Base-by-base conservation (phyloP, 495 filamentous ascomycete genomes). In the Neurospora sp. region DNA sequence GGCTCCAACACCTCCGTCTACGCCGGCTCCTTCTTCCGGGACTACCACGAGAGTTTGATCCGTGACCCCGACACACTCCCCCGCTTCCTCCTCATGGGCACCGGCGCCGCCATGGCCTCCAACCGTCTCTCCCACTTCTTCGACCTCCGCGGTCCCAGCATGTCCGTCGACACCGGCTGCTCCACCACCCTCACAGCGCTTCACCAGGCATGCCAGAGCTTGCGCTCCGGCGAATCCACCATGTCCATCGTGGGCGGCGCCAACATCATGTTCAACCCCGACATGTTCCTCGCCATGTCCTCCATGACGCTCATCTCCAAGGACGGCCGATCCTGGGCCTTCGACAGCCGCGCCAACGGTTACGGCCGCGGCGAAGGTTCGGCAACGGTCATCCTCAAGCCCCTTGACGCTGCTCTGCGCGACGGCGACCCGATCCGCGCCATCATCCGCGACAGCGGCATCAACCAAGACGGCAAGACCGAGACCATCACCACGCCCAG, bases 341-440 rank as follows among this genome's bases (percentile, higher is more conserved):
- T 84, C 60, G 89, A 91, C 72, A 81, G 82, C 0, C 72, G 76
- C 0, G 92, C 90, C 0, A 84, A 91, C 76, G 92, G 92, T 0
- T 93, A 91, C 77, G 92, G 66, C 1, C 88, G 92, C 27, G 86
- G 90, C 39, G 88, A 87, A 23, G 84, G 92, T 4, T 88, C 81
- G 0, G 86, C 81, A 5, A 85, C 85, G 0, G 44, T 93, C 0
- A 81, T 87, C 9, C 72, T 94, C 3, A 94, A 93, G 78, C 79
- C 79, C 18, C 83, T 92, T 79, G 85, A 41, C 49, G 85, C 88
- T 49, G 91, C 88, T 0, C 72, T 88, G 4, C 75, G 79, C 7
- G 86, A 87, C 74, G 83, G 85, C 4, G 84, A 89, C 73, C 86
- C 86, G 0, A 90, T 93, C 39, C 85, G 90, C 20, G 87, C 85